These are phyloP conservation scores for Encephalitozoon cuniculi DNA, from an alignment of 371 early-diverging fungal genomes.

Conservation along the genomic window DNA sequence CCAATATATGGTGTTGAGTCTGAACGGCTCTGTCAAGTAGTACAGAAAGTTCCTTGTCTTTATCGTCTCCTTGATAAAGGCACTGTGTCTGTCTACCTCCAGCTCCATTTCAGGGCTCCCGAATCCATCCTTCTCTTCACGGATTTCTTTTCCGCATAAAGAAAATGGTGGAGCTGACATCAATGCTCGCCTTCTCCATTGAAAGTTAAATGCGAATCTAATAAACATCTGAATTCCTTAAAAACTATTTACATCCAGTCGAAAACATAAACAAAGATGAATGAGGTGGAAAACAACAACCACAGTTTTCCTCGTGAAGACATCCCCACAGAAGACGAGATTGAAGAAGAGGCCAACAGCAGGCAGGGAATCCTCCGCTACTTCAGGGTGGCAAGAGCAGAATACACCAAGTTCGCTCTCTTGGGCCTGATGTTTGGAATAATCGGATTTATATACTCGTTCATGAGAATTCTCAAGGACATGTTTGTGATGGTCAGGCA, in stretches of 20 bases:
- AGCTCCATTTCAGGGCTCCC: not conserved
- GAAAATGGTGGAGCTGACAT: too few species aligned
- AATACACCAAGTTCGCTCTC: conserved; percentile 54
- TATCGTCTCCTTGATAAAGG: conserved; percentile 38
- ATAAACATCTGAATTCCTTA: not conserved
- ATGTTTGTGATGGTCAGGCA: conserved; percentile 58
- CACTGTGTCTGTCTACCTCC: conserved; percentile 25
- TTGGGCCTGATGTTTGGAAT: conserved; percentile 58
- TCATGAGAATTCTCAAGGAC: conserved; percentile 62
- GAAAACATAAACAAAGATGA: conserved; percentile 8
- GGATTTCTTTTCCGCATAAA: too few species aligned
- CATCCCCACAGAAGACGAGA: conserved; percentile 54
- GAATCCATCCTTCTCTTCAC: not conserved
- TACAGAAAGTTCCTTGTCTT: conserved; percentile 28
- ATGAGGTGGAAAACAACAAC: not conserved
- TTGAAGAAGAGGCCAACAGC: conserved; percentile 23
- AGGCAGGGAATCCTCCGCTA: conserved; percentile 34
- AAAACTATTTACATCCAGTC: not conserved
- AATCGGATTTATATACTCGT: conserved; percentile 60
- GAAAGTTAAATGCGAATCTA: too few species aligned
- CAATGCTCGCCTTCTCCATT: too few species aligned
- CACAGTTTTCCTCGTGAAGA: not conserved
- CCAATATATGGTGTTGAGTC: conserved; percentile 56
- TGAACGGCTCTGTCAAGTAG: conserved; percentile 38
- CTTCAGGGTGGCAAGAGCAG: conserved; percentile 56